phyloP scores from a whole-genome alignment of 2,329 filamentous ascomycete species.

The Parastagonospora nodorum region DNA sequence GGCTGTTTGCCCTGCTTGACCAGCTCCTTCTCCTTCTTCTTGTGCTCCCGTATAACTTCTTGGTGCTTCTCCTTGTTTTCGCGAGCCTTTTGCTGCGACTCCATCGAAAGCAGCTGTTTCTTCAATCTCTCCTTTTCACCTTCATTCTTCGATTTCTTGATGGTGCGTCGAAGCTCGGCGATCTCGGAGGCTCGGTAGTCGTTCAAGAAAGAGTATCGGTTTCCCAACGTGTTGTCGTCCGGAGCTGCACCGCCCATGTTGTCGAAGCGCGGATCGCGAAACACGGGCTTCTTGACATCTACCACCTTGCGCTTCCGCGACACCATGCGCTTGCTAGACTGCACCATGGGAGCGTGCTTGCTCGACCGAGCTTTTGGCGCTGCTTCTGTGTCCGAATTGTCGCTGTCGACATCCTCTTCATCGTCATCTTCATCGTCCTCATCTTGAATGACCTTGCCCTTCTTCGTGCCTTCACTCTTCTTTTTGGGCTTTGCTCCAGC shows the following conservation, averaged over 20 bases:
- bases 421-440: slow-evolving; percentile 31
- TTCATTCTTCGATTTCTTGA: slow-evolving; percentile 70
- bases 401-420: slow-evolving; percentile 38
- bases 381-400: slow-evolving; percentile 37
- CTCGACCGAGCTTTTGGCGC: slow-evolving; percentile 60
- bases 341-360: slow-evolving; percentile 88
- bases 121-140: slow-evolving; percentile 72
- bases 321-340: slow-evolving; percentile 82
- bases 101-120: slow-evolving; percentile 75
- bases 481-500: slow-evolving; percentile 25
- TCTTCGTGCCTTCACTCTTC: slow-evolving; percentile 21
- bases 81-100: slow-evolving; percentile 74
- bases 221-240: slow-evolving; percentile 65
- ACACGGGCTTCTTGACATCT: slow-evolving; percentile 60
- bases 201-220: slow-evolving; percentile 85
- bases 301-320: slow-evolving; percentile 79
- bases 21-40: slow-evolving; percentile 79
- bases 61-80: slow-evolving; percentile 71
- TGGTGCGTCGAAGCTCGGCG: slow-evolving; percentile 68
- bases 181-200: slow-evolving; percentile 88
- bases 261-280: slow-evolving; percentile 89
- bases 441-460: slow-evolving; percentile 15
- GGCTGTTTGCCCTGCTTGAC: slow-evolving; percentile 89
- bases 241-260: slow-evolving; percentile 59
- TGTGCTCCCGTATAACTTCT: slow-evolving; percentile 74